Base-by-base conservation (phyloP, 1,284 basidiomycete genomes). In the Cryptococcus jaspeensis region DNA sequence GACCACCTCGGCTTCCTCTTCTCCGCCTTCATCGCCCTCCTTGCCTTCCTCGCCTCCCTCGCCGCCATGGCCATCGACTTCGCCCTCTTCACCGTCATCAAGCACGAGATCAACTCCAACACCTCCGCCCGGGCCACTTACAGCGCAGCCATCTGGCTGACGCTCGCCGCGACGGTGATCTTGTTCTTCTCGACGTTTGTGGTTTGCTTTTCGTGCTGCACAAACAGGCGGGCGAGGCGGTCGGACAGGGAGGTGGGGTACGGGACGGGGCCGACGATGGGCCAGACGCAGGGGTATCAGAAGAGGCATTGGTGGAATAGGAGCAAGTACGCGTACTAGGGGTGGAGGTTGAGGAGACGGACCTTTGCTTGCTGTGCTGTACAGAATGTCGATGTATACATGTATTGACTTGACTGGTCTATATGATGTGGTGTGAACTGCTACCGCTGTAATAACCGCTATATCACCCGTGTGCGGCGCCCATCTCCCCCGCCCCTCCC, bases 21-120 rank as follows among this genome's bases (percentile, higher is more conserved):
- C 52, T 69, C 73, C 11, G 51, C 70, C 7, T 35, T 76, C 32
- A 50, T 74, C 22, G 63, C 74, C 28, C 54, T 71, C 50, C 50
- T 75, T 15, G 69, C 73, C 0, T 73, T 72, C 55, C 25, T 76
- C 52, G 60, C 73, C 55, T 73, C 74, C 8, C 70, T 73, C 16
- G 70, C 66, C 47, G 75, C 71, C 22, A 74, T 77, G 56, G 62
- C 75, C 18, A 56, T 74, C 50, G 69, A 74, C 56, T 76, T 76
- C 55, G 66, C 59, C 50, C 43, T 71, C 22, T 74, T 74, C 50
- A 65, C 60, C 25, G 55, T 71, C 35, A 60, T 71, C 59, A 58
- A 58, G 23, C 55, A 66, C 57, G 56, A 67, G 43, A 61, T 72
- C 57, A 67, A 67, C 62, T 35, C 59, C 50, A 66, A 71, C 49